Evolutionary conservation across 176 grass and related monocot genomes (phyloP), one percentile per base, ranked within the genome.

Genomic region (Musa itinerans): DNA sequence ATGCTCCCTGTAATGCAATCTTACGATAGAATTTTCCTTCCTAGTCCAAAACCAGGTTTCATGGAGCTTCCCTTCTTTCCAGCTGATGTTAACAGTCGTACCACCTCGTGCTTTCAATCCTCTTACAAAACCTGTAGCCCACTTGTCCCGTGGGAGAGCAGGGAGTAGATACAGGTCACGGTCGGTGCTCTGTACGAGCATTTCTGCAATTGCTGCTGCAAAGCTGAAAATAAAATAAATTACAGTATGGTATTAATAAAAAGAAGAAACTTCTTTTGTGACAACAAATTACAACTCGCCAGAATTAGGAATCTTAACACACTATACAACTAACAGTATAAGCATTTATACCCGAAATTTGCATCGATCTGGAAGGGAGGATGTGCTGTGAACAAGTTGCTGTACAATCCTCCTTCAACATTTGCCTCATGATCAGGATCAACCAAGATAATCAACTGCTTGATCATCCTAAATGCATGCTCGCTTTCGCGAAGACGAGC

Each of bases 301-400:
- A 43, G 34, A 43, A 43, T 43, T 43, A 43, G 34, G 4, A 43
- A 43, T 6, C 0, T 0, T 43, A 4, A 6, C 0, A 6, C 34
- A 43, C 29, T 34, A 34, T 34, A 34, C 29, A 34, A 5, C 2
- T 34, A 34, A 5, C 34, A 43, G 34, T 43, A 43, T 0, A 5
- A 43, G 6, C 34, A 71, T 23, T 16, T 71, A 77, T 90, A 97
- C 93, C 90, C 90, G n/a, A 93, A 97, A 82, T 97, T 97, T 80
- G 78, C 94, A 89, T 97, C 94, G 43, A 97, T 97, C 82, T 97
- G 94, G 76, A 97, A 97, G 74, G 94, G 94, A 54, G 90, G 94
- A 56, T 97, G 94, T 21, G 94, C 90, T 0, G 94, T 85, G 82
- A 97, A 97, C 80, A 97, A 56, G 76, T 97, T 97, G 84, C 90